Evolutionary conservation across 2,329 filamentous ascomycete species (phyloP), one percentile per base, ranked within the genome.

Genomic region (Colletotrichum sp.): DNA sequence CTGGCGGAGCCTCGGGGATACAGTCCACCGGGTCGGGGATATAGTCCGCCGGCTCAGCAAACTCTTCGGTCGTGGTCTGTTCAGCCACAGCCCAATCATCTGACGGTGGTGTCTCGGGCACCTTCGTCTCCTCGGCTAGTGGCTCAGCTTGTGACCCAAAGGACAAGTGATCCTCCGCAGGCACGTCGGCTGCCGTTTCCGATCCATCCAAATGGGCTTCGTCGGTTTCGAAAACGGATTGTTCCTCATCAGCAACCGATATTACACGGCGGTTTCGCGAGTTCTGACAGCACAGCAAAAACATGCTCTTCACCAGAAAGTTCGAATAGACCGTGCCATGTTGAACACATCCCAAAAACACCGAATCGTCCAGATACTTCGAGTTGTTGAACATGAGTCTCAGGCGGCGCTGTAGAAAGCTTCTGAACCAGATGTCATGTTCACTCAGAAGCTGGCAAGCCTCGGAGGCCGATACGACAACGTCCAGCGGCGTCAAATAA

Each of bases 381-480:
- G 52, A 12, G 16, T 44, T 70, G 6, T 55, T 8, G 5, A 76
- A 67, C 7, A 63, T 13, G 10, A 39, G 28, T 3, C 32, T 32
- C 6, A 70, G 10, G 4, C 55, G 66, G 1, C n/a, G 13, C 34
- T 30, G 34, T 16, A 76, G 28, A 18, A 76, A 73, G 3, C 7
- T 18, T 4, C 24, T 32, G 13, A 76, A 55, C 75, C 71, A 76
- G n/a, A 18, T 5, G 21, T 76, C 71, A 10, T 65, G 55, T 7
- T 66, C 39, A 12, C 7, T 15, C 10, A 76, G 52, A 18, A 68
- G 30, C 12, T 30, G 16, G 32, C 52, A 67, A 9, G 49, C 67
- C 15, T 64, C 26, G 2, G 60, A 52, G 5, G 49, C 71, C 7
- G 12, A 32, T 4, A 60, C n/a, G 5, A 76, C 44, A 9, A 71